Evolutionary conservation across 2,329 filamentous ascomycete species (phyloP).

Genomic region (Aspergillus fischeri): DNA sequence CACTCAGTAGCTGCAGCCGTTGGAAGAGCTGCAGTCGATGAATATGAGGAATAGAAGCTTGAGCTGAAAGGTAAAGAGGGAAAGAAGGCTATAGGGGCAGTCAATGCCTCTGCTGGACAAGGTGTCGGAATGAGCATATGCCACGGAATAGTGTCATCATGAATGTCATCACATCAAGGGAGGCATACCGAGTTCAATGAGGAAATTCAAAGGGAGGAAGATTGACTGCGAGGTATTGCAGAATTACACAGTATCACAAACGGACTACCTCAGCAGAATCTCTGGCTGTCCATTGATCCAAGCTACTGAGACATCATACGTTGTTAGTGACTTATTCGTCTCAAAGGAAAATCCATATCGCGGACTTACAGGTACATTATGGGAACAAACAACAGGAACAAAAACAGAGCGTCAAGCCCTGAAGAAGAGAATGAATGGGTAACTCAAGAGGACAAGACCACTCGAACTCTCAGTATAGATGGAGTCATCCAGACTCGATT

Average conservation of each 20-base stretch:
- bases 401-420: slow-evolving; percentile 30
- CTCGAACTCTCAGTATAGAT: slow-evolving; percentile 5
- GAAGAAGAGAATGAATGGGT: slow-evolving; percentile 14
- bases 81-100: slow-evolving; percentile 23
- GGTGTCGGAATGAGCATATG: slow-evolving; percentile 6
- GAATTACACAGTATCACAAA: slow-evolving; percentile 24
- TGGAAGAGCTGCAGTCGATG: background rate
- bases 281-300: slow-evolving; percentile 7
- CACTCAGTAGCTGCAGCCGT: background rate
- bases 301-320: slow-evolving; percentile 11
- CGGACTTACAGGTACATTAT: slow-evolving; percentile 15
- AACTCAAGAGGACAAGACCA: slow-evolving; percentile 14
- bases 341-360: slow-evolving; percentile 3
- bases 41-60: slow-evolving; percentile 11
- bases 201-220: slow-evolving; percentile 14
- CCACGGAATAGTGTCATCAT: slow-evolving; percentile 1
- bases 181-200: slow-evolving; percentile 17
- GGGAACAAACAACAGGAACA: slow-evolving; percentile 5
- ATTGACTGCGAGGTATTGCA: slow-evolving; percentile 9
- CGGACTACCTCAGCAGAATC: slow-evolving; percentile 17
- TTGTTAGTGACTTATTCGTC: slow-evolving; percentile 8
- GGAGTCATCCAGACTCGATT: slow-evolving; percentile 9
- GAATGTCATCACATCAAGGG: background rate
- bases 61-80: slow-evolving; percentile 9
- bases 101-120: slow-evolving; percentile 28